These are phyloP conservation scores for Ustilago shanxiensis DNA, from an alignment of 1,284 basidiomycete genomes.

Conservation along the genomic window DNA sequence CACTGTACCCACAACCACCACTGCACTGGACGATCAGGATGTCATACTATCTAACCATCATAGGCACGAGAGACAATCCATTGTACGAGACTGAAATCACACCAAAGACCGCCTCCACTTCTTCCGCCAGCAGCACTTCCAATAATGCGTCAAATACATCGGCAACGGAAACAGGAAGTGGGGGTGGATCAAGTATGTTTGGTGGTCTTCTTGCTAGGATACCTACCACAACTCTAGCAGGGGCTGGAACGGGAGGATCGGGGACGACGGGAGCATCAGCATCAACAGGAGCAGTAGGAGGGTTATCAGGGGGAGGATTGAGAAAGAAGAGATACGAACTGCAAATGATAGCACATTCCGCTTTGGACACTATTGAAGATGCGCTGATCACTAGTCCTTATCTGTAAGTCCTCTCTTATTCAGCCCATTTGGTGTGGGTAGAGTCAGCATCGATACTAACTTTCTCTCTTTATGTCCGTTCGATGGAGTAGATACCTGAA, in stretches of 20 bases:
- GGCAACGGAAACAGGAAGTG: slow-evolving; percentile 10
- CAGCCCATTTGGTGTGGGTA: too few species aligned
- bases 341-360: slow-evolving; percentile 68
- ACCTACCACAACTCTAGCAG: slow-evolving; percentile 15
- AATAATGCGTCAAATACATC: slow-evolving; percentile 1
- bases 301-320: background rate
- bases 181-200: slow-evolving; percentile 23
- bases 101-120: slow-evolving; percentile 36
- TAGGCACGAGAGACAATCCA: slow-evolving; percentile 67
- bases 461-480: too few species aligned
- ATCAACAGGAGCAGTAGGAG: background rate
- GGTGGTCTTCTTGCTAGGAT: slow-evolving; percentile 38
- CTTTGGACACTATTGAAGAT: slow-evolving; percentile 67
- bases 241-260: background rate
- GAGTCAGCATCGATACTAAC: too few species aligned
- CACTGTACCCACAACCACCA: too few species aligned
- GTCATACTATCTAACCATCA: slow-evolving; percentile 67
- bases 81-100: slow-evolving; percentile 67
- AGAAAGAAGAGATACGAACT: slow-evolving; percentile 55
- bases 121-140: background rate
- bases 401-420: too few species aligned
- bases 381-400: slow-evolving; percentile 51
- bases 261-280: background rate
- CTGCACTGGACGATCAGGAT: slow-evolving; percentile 13
- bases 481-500: slow-evolving; percentile 49